Evolutionary conservation across 106 monocot genomes (phyloP), one percentile per base, ranked within the genome.

Genomic region (Dendrobium nobile): DNA sequence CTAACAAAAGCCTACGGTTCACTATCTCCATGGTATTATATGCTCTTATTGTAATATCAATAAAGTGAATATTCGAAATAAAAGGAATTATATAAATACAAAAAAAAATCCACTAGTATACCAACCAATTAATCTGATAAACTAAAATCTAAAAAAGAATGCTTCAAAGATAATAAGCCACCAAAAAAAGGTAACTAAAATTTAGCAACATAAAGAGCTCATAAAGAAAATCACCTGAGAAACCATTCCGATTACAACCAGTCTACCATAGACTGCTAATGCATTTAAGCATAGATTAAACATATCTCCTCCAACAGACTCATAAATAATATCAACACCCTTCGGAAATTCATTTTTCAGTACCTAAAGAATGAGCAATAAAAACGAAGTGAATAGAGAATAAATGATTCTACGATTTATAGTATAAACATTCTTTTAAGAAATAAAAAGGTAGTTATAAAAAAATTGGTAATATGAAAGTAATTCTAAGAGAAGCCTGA

Each of bases 281-380:
- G 97, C 94, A 89, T 94, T 98, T 88, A 94, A 84, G 65, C 94
- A 98, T 61, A 82, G 19, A 75, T 94, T 75, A 89, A 98, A 94
- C 94, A 94, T 98, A 72, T 91, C 85, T 48, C 97, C 97, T 45
- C 97, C 97, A 77, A 98, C 97, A 75, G 97, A 98, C 87, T 98
- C 97, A 87, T 98, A 98, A 47, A 94, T 77, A 44, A 98, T 84
- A 86, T 98, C 89, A 26, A 92, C 78, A 54, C 97, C 97, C 84
- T 88, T 87, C 6, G 92, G 88, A 73, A 84, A 98, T 88, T 98
- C 97, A 73, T 88, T 91, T 83, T 92, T 92, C 81, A 97, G 77
- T 11, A 92, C 96, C 96, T 96, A 90, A 80, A 79, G 40, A 67
- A 67, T 31, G 33, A 7, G 26, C 41, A 73, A 73, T 31, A 73